A percentile compares a stretch with the other conserved stretches of the same genome.
These are phyloP conservation scores for Colletotrichum sp. DNA, from an alignment of 2,329 filamentous ascomycete genomes.

Conservation along the genomic window DNA sequence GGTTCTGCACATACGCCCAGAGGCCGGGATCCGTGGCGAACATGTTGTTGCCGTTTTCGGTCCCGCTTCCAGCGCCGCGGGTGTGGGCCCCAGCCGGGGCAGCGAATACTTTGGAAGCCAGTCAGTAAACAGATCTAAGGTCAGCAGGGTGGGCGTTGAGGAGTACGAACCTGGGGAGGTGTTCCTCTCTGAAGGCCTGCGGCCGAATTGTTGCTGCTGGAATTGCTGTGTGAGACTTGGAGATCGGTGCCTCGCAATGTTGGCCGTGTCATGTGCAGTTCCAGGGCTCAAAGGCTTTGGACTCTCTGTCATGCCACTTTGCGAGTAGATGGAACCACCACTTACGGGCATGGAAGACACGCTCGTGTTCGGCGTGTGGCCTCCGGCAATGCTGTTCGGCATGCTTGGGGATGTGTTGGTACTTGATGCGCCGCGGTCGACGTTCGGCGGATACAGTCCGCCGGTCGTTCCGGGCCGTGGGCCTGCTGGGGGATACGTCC, in stretches of 20 bases:
- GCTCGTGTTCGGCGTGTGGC: constrained; percentile 53
- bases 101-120: constrained; percentile 1
- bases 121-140: background rate
- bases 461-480: constrained; percentile 50
- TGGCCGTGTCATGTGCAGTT: constrained; percentile 52
- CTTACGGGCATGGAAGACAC: constrained; percentile 52
- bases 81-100: constrained; percentile 25
- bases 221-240: constrained; percentile 70
- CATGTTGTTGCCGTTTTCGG: constrained; percentile 69
- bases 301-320: constrained; percentile 80
- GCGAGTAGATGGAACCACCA: constrained; percentile 67
- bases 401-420: constrained; percentile 58
- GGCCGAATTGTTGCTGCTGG: constrained; percentile 66
- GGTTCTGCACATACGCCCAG: constrained; percentile 73
- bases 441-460: constrained; percentile 67
- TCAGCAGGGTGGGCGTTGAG: background rate
- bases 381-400: constrained; percentile 44
- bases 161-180: constrained; percentile 43
- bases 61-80: constrained; percentile 53
- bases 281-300: constrained; percentile 83
- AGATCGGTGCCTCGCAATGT: constrained; percentile 61
- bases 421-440: constrained; percentile 59
- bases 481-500: constrained; percentile 79
- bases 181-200: constrained; percentile 59
- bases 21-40: constrained; percentile 68